These are phyloP conservation scores for Pichia sp. DNA, from an alignment of 1,139 yeast genomes.

Conservation along the genomic window DNA sequence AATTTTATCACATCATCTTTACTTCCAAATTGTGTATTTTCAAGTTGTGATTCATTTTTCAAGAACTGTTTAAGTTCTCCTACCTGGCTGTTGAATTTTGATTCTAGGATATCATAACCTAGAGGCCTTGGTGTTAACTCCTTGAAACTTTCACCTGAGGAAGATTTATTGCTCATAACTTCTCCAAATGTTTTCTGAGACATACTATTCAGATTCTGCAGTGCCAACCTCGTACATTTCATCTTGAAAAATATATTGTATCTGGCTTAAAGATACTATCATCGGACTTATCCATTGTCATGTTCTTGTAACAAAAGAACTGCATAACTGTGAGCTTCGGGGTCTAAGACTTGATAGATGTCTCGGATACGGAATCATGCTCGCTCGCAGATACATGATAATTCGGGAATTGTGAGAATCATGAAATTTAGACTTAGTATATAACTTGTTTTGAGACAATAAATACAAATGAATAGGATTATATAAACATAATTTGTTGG, in stretches of 20 bases:
- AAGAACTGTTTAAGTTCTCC: conserved; percentile 11
- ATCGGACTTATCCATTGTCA: too few species aligned
- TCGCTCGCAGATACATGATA: background rate
- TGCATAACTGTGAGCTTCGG: too few species aligned
- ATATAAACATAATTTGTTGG: background rate
- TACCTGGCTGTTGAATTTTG: conserved; percentile 12
- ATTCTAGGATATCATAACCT: conserved; percentile 15
- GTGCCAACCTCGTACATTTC: background rate
- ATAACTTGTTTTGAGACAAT: background rate
- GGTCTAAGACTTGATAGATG: too few species aligned
- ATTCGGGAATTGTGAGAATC: too few species aligned
- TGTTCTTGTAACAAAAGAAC: too few species aligned
- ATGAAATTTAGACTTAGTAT: too few species aligned
- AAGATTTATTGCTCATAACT: background rate
- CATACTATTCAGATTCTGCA: background rate
- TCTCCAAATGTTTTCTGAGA: conserved; percentile 15
- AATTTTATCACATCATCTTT: background rate
- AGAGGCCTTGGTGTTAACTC: conserved; percentile 3
- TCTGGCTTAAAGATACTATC: too few species aligned
- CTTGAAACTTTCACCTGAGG: too few species aligned
- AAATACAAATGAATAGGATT: conserved; percentile 5
- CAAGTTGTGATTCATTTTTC: background rate
- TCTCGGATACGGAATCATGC: background rate
- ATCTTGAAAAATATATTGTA: too few species aligned
- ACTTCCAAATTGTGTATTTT: background rate